Evolutionary conservation across 2,329 filamentous ascomycete species (phyloP), one percentile per base, ranked within the genome.

Genomic region (Pseudogymnoascus sp.): DNA sequence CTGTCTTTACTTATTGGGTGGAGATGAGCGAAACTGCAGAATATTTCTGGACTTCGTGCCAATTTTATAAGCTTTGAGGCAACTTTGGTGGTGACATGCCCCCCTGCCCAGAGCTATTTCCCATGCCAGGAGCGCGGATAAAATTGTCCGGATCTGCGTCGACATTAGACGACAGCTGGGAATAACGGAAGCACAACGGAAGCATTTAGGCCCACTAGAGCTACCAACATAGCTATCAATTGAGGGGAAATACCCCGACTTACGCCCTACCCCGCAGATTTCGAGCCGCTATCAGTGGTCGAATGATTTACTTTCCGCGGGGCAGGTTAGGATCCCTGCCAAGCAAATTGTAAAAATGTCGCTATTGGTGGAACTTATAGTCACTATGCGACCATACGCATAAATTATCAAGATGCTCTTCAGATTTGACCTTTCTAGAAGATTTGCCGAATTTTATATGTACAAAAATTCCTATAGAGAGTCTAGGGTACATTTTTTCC

Each of bases 401-500:
- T 42, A 42, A 42, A 66, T 70, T 58, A 66, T 69, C 1, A 60
- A 67, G 29, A 40, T 69, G 31, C 65, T 70, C 31, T 55, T 70
- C 7, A 60, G 36, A 21, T 55, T 66, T 55, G 63, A 40, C 39
- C 9, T 42, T 42, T 25, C 39, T 42, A 25, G 8, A 25, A 42
- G 39, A 42, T 25, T 21, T 42, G 39, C 39, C 39, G 39, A 42
- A 42, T 10, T 40, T 42, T 42, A 15, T 25, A 21, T 42, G 18
- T 42, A 25, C 18, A 42, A 12, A 42, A 42, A 12, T 13, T 25
- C 15, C 9, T 42, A 25, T 13, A 42, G 12, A 42, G 21, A 12
- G 12, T 25, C 15, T 9, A 42, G 18, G 37, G n/a, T 8, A 40
- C 37, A 40, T 40, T 40, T 40, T 21, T 21, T 3, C 21, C 21